Percentiles rank a stretch among this genome's conserved stretches.
These are phyloP conservation scores for Peronospora farinosa DNA, from an alignment of 352 stramenopile genomes.

Conservation along the genomic window DNA sequence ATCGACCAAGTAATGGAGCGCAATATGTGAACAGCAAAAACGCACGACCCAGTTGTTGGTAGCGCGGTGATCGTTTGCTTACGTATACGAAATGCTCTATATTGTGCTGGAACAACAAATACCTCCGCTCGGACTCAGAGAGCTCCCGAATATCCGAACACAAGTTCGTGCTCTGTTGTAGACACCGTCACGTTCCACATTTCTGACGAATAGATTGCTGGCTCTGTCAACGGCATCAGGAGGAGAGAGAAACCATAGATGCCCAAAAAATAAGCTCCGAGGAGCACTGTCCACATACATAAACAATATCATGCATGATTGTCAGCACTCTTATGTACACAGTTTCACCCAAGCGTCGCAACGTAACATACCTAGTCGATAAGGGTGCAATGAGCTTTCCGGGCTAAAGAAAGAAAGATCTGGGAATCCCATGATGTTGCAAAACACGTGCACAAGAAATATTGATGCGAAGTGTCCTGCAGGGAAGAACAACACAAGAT, in stretches of 20 bases:
- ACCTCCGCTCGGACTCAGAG: conserved; percentile 23
- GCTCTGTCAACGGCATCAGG: conserved; percentile 71
- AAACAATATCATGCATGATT: conserved; percentile 1
- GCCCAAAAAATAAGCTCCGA: conserved; percentile 74
- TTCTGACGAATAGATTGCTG: conserved; percentile 70
- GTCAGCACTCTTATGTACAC: conserved; percentile 4
- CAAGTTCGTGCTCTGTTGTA: conserved; percentile 33
- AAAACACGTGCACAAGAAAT: conserved; percentile 90
- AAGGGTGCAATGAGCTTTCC: conserved; percentile 66
- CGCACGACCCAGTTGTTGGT: conserved; percentile 11
- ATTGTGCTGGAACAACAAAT: conserved; percentile 24
- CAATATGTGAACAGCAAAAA: conserved; percentile 23
- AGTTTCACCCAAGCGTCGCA: background rate
- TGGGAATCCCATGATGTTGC: conserved; percentile 94
- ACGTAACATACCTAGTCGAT: conserved; percentile 52
- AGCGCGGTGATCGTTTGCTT: conserved; percentile 21
- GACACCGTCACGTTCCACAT: conserved; percentile 78
- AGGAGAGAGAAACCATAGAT: conserved; percentile 74
- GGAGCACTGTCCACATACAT: conserved; percentile 42
- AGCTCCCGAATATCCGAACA: conserved; percentile 38
- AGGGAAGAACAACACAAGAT: conserved; percentile 5
- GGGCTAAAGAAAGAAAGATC: conserved; percentile 80
- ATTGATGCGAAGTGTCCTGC: conserved; percentile 84
- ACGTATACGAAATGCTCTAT: conserved; percentile 36
- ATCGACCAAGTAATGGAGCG: conserved; percentile 13